Evolutionary conservation across 352 stramenopile species (phyloP), one percentile per base, ranked within the genome.

Genomic region (Phytophthora parvispora): DNA sequence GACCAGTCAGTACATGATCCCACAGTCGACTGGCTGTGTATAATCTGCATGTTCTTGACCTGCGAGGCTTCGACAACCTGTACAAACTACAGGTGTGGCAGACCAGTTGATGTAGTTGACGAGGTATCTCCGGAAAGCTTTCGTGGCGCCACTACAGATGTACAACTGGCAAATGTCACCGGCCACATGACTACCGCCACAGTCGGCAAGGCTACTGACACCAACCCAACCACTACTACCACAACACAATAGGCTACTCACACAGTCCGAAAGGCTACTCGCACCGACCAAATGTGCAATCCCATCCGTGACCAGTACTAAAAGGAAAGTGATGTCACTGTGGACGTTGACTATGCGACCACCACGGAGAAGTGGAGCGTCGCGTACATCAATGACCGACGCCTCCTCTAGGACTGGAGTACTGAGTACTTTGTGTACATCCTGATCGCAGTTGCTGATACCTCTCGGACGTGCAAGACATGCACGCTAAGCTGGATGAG

Each of bases 281-380:
- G 31, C 31, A 36, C 31, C 38, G 38, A 45, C 9, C 16, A 28
- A 50, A 28, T 61, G 24, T 61, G 52, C 40, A 53, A 42, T 6
- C 24, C 27, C 1, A 61, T 61, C 22, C 43, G 52, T 24, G 54
- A 9, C 3, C 9, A 52, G 16, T 45, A 52, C 43, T 61, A 53
- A 15, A 36, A 2, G 10, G 4, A 27, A 42, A 4, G 22, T 12
- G 8, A 47, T 3, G 15, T 61, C 9, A 61, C 54, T 2, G 54
- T 61, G 1, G 29, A 4, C 18, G 6, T 8, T 5, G 40, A 61
- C 15, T 61, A 53, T 22, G 54, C 54, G 1, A 53, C 54, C 5
- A 61, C 54, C 1, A 52, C 16, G 15, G n/a, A 53, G 54, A 42
- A 18, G 10, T 61, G 54, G 54, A 18, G 13, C 6, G 54, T 53